A percentile compares a stretch with the other conserved stretches of the same genome.
Evolutionary conservation across 2,329 filamentous ascomycete genomes (phyloP).

Genomic region (Claviceps purpurea): DNA sequence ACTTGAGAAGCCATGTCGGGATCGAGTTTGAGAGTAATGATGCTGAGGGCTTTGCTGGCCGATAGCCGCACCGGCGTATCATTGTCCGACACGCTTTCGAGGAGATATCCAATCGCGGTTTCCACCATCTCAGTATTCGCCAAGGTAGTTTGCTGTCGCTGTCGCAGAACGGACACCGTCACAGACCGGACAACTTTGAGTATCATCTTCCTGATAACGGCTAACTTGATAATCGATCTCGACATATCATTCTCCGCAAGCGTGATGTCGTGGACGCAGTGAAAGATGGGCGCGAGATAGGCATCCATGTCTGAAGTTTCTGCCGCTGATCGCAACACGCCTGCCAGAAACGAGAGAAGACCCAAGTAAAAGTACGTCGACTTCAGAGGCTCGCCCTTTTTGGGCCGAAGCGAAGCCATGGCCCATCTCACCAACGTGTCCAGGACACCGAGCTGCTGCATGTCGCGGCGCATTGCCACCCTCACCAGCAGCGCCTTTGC

Average conservation of each 20-base stretch:
- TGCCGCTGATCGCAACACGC: conserved; percentile 53
- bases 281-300: conserved; percentile 53
- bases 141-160: conserved; percentile 24
- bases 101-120: conserved; percentile 65
- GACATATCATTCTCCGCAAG: conserved; percentile 34
- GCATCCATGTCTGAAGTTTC: conserved; percentile 62
- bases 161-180: conserved; percentile 50
- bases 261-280: conserved; percentile 46
- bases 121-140: conserved; percentile 50
- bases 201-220: conserved; percentile 65
- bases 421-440: conserved; percentile 58
- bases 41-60: conserved; percentile 82
- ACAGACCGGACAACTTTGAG: conserved; percentile 77
- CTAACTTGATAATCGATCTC: conserved; percentile 51
- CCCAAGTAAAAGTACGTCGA: conserved; percentile 68
- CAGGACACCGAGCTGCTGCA: conserved; percentile 65
- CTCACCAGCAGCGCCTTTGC: conserved; percentile 74
- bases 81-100: conserved; percentile 68
- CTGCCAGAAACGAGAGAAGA: conserved; percentile 64
- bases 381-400: conserved; percentile 19
- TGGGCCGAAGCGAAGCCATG: conserved; percentile 42
- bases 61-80: conserved; percentile 85
- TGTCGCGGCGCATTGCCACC: conserved; percentile 71
- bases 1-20: conserved; percentile 74
- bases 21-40: conserved; percentile 70